These are phyloP conservation scores for Conticribra guillardii DNA, from an alignment of 108 stramenopile genomes.

Conservation along the genomic window DNA sequence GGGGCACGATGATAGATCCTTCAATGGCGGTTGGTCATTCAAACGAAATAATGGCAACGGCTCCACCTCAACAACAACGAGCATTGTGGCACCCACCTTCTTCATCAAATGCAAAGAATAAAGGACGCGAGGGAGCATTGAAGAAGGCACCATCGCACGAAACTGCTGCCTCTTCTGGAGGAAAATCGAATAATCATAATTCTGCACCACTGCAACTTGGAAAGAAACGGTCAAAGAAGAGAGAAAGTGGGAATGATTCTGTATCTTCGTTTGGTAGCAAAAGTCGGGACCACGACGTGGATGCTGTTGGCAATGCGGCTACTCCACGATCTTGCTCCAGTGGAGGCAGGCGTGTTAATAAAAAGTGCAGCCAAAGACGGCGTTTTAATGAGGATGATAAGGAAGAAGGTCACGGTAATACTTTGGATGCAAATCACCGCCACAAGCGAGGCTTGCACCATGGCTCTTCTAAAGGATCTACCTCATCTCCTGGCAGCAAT, in stretches of 20 bases:
- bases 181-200: too few relatives aligned
- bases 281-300: slow-evolving; percentile 23
- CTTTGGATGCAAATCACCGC: slow-evolving; percentile 6
- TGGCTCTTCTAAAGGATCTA: slow-evolving; percentile 41
- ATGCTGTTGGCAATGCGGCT: background rate
- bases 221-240: slow-evolving; percentile 38
- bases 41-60: background rate
- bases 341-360: slow-evolving; percentile 4
- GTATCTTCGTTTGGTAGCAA: slow-evolving; percentile 35
- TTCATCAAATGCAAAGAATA: slow-evolving; percentile 2
- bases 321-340: background rate
- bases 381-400: slow-evolving; percentile 50
- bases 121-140: background rate
- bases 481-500: slow-evolving; percentile 26
- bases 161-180: background rate
- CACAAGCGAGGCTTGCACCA: slow-evolving; percentile 47
- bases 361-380: slow-evolving; percentile 59
- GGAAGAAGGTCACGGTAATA: background rate
- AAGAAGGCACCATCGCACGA: slow-evolving; percentile 1
- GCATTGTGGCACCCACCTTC: slow-evolving; percentile 39
- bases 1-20: background rate
- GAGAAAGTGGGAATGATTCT: slow-evolving; percentile 43
- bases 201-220: slow-evolving; percentile 12
- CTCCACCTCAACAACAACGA: slow-evolving; percentile 21
- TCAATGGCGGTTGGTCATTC: background rate